Base-by-base conservation (phyloP, 73 alveolate genomes). In the Paramecium primaurelia region DNA sequence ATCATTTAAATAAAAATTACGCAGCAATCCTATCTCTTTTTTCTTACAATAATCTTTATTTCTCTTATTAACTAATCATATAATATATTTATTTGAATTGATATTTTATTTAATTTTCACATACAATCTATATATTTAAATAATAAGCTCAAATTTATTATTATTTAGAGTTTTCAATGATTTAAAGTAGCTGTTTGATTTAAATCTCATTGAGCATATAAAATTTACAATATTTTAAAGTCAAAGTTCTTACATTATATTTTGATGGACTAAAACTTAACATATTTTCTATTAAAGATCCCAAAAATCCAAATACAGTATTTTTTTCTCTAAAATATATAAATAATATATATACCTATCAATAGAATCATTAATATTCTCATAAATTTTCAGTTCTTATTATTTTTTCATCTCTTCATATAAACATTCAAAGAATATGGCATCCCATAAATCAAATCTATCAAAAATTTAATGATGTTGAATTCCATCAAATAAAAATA, bases 381-480 rank as follows among this genome's bases (percentile, higher is more conserved):
- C 77, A 80, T 80, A 6, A 14, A 20, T 1, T 80, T 26, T 45
- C 14, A 45, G 0, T 10, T 14, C 26, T 26, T 80, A 25, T 26
- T 80, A 20, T 18, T 42, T 45, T 26, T 49, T 80, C 75, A 80
- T 80, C 30, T 80, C 91, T 16, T 80, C 91, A 4, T 44, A 44
- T 20, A 80, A 26, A 9, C 91, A 16, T 44, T 80, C 71, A 44
- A 80, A 80, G 3, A 42, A 45, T 8, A 80, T 80, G 14, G 75
- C 32, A 42, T 80, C 91, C 91, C 91, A 80, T 47, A 80, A 80
- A 22, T 80, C 91, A 16, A 80, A 25, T 11, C 18, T 40, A 12
- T 80, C 58, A 49, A 80, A 80, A 9, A 80, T 80, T 18, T 25
- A 8, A 28, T 80, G 91, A 38, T 14, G 12, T 16, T 44, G 49